These are phyloP conservation scores for Gossypium davidsonii DNA, from an alignment of 441 rosid species.

Conservation along the genomic window DNA sequence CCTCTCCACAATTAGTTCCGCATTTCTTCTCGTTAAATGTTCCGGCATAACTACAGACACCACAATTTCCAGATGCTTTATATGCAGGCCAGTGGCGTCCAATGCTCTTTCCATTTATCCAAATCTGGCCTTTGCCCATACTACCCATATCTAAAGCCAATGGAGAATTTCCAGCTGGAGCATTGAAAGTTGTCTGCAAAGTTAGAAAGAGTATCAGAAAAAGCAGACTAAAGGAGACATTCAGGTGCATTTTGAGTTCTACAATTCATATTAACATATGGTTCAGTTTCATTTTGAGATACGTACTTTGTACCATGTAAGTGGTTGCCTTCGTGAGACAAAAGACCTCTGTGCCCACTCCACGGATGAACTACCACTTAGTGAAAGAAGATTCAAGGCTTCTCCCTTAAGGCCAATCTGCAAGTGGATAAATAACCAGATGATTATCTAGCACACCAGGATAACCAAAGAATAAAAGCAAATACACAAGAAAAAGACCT, in stretches of 20 bases:
- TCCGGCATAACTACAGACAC: slow-evolving; percentile 62
- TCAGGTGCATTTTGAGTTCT: not conserved
- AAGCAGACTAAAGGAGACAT: not conserved
- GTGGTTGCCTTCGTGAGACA: slow-evolving; percentile 71
- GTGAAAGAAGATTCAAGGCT: slow-evolving; percentile 74
- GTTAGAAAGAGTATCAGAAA: slow-evolving; percentile 17
- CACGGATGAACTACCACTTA: slow-evolving; percentile 75
- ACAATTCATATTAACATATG: not conserved
- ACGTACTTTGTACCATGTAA: slow-evolving; percentile 89
- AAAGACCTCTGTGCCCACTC: slow-evolving; percentile 83
- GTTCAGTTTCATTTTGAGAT: not conserved
- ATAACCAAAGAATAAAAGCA: not conserved
- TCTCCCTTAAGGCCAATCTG: slow-evolving; percentile 95
- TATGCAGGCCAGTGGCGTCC: slow-evolving; percentile 98
- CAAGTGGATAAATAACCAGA: slow-evolving; percentile 7
- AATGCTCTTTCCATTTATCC: slow-evolving; percentile 88
- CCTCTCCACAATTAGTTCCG: slow-evolving; percentile 75
- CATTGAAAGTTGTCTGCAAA: slow-evolving; percentile 74
- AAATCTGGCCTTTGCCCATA: slow-evolving; percentile 96
- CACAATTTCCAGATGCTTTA: slow-evolving; percentile 74
- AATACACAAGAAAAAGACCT: slow-evolving; percentile 31
- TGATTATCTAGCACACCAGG: slow-evolving; percentile 9
- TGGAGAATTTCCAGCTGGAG: slow-evolving; percentile 80
- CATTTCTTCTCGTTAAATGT: slow-evolving; percentile 73
- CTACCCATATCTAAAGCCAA: slow-evolving; percentile 86